Evolutionary conservation across 169 alveolate species (phyloP).

Genomic region (Plasmodium vivax): DNA sequence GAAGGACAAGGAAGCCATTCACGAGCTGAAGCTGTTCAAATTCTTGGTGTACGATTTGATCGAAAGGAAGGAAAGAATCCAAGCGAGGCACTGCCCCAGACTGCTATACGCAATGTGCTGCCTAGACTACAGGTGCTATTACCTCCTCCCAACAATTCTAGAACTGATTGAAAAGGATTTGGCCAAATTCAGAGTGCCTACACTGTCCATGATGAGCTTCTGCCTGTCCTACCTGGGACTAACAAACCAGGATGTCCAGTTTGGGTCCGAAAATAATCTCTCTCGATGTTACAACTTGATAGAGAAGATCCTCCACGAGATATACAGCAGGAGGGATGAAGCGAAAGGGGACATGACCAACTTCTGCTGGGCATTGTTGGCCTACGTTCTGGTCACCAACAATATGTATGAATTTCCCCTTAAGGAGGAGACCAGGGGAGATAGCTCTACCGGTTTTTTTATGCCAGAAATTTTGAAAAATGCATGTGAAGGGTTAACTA

Average conservation of each 20-base stretch:
- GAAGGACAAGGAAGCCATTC: conserved; percentile 84
- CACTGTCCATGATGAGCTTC: conserved; percentile 81
- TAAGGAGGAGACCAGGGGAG: background rate
- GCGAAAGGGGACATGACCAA: conserved; percentile 79
- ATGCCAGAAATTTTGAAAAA: conserved; percentile 75
- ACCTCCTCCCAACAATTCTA: conserved; percentile 81
- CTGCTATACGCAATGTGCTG: conserved; percentile 87
- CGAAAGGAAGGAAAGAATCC: conserved; percentile 77
- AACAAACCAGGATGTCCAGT: conserved; percentile 79
- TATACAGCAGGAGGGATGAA: conserved; percentile 17
- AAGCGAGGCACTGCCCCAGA: conserved; percentile 88
- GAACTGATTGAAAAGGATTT: conserved; percentile 79
- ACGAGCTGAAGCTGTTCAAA: conserved; percentile 84
- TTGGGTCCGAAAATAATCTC: conserved; percentile 36
- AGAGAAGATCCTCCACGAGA: conserved; percentile 21
- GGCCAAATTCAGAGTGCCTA: conserved; percentile 76
- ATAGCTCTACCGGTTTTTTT: background rate
- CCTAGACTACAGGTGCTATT: conserved; percentile 88
- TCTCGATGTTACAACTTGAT: conserved; percentile 55
- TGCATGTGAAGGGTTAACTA: conserved; percentile 71
- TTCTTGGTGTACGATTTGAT: conserved; percentile 85
- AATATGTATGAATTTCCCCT: conserved; percentile 82
- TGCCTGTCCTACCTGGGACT: conserved; percentile 80
- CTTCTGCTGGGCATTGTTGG: conserved; percentile 84
- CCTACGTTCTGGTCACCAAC: conserved; percentile 78